phyloP scores from a whole-genome alignment of 768 basidiomycete genomes.

The Leccinum incarnatum region DNA sequence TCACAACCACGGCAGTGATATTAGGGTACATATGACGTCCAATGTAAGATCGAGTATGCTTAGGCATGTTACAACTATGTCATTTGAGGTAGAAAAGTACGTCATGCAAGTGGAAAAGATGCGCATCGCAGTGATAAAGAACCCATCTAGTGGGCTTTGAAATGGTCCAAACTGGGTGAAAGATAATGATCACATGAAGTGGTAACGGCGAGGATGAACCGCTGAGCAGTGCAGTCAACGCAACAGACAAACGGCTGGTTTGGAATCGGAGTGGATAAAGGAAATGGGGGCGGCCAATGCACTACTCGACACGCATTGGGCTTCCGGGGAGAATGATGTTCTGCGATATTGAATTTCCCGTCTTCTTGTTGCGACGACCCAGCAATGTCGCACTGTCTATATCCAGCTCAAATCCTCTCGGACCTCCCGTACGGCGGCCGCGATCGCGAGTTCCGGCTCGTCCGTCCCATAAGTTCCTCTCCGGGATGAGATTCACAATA shows the following conservation, averaged over 20 bases:
- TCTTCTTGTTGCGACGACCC: constrained; percentile 59
- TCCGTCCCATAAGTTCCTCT: constrained; percentile 48
- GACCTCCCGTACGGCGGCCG: constrained; percentile 34
- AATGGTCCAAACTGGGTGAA: constrained; percentile 1
- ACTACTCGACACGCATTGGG: constrained; percentile 32
- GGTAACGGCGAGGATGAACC: neutral
- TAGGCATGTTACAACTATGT: constrained; percentile 13
- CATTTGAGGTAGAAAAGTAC: constrained; percentile 7
- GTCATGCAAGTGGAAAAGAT: constrained; percentile 12
- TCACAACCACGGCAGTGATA: constrained; percentile 14
- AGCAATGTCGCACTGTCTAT: constrained; percentile 84
- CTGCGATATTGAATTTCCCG: constrained; percentile 36
- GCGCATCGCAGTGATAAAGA: constrained; percentile 7
- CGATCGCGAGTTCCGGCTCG: constrained; percentile 70
- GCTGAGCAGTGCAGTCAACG: neutral
- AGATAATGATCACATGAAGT: neutral
- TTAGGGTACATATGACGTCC: constrained; percentile 16
- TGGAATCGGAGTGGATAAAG: neutral
- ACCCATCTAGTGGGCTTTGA: neutral
- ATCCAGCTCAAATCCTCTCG: constrained; percentile 74
- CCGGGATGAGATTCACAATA: constrained; percentile 15
- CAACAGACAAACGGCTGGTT: neutral
- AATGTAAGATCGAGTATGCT: constrained; percentile 14
- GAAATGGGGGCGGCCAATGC: neutral
- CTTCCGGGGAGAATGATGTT: constrained; percentile 26